Conservation (phyloP, 2,329 filamentous ascomycete species). For the Apiospora koreana region DNA sequence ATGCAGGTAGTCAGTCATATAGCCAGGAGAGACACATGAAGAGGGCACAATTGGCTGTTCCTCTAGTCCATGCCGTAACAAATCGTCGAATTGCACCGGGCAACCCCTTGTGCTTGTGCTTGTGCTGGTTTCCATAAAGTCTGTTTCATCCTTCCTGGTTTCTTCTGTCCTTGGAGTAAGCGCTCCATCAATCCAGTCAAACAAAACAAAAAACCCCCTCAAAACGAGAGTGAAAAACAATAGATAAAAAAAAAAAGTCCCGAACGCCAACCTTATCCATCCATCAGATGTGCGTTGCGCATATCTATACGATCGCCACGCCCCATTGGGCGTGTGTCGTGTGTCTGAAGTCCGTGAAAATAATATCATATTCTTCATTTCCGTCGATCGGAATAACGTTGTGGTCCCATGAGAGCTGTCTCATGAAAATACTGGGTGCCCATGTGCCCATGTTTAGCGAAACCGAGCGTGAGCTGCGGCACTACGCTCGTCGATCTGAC, state of each 20-base stretch:
- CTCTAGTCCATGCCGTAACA: neutral
- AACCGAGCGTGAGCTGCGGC: conserved; percentile 43
- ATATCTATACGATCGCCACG: neutral
- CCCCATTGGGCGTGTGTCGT: neutral
- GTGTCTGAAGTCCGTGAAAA: neutral
- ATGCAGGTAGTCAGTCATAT: neutral
- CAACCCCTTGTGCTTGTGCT: conserved; percentile 1
- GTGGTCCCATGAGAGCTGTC: conserved; percentile 17
- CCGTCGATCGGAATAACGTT: conserved; percentile 9
- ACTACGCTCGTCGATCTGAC: conserved; percentile 70
- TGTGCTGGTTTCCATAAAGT: conserved; percentile 7
- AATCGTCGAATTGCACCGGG: conserved; percentile 1
- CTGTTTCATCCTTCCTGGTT: conserved; percentile 3
- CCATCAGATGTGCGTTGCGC: neutral
- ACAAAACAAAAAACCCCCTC: neutral
- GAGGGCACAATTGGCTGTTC: neutral
- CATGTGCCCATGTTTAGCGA: conserved; percentile 28
- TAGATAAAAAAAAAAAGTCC: neutral
- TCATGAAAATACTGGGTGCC: conserved; percentile 15
- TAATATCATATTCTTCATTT: conserved; percentile 7
- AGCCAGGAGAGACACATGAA: conserved; percentile 1
- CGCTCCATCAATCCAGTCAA: neutral
- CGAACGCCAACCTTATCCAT: neutral
- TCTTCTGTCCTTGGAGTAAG: neutral
- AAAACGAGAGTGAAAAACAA: neutral